Evolutionary conservation across 371 early-diverging fungal species (phyloP).

Genomic region (Mucor sp.): DNA sequence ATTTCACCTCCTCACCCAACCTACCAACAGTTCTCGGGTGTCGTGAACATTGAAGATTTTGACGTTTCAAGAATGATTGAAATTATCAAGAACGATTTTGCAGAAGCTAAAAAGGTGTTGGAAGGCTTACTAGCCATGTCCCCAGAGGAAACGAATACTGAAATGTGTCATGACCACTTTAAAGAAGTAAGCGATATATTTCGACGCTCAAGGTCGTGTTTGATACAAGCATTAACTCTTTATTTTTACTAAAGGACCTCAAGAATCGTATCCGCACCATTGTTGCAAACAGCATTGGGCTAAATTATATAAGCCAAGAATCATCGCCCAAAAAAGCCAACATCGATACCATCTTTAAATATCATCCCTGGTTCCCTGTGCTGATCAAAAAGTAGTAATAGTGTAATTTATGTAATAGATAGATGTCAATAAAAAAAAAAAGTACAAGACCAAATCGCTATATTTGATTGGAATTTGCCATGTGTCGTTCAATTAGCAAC

Average conservation of each 20-base stretch:
- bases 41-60: conserved; percentile 28
- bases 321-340: neutral
- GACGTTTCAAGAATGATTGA: conserved; percentile 16
- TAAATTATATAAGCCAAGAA: conserved; percentile 7
- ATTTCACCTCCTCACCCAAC: conserved; percentile 50
- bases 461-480: no score
- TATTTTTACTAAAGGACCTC: conserved; percentile 35
- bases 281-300: conserved; percentile 43
- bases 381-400: conserved; percentile 9
- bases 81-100: conserved; percentile 16
- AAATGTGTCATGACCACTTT: conserved; percentile 47
- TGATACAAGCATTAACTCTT: neutral
- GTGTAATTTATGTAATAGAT: neutral
- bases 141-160: conserved; percentile 33
- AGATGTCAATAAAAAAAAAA: neutral
- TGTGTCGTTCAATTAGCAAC: no score
- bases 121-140: conserved; percentile 27
- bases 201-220: neutral
- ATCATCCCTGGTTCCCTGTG: conserved; percentile 58
- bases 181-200: conserved; percentile 32
- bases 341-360: conserved; percentile 37
- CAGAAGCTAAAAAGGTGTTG: conserved; percentile 32
- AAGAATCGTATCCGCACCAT: conserved; percentile 37
- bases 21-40: conserved; percentile 36
- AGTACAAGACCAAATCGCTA: no score